A percentile compares a stretch with the other conserved stretches of the same genome.
phyloP scores from a whole-genome alignment of 2,329 filamentous ascomycete species.

The Apiospora rasikravindrae region DNA sequence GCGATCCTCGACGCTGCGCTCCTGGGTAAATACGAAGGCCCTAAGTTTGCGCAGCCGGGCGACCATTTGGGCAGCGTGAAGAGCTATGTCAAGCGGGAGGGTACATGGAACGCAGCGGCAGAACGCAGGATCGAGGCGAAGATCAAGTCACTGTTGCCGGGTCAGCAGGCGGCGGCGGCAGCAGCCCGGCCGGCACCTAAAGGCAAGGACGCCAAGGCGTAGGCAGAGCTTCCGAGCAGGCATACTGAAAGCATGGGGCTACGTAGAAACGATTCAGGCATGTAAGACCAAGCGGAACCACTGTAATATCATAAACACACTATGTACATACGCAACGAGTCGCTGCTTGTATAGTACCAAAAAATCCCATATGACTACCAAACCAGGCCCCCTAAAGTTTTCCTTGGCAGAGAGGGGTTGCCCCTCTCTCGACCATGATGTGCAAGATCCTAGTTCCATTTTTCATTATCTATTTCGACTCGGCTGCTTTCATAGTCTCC shows the following conservation, averaged over 20 bases:
- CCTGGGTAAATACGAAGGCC: slow-evolving; percentile 43
- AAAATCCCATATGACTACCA: neutral
- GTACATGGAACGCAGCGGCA: slow-evolving; percentile 35
- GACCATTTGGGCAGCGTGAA: slow-evolving; percentile 37
- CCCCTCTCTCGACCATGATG: neutral
- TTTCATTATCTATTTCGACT: slow-evolving; percentile 35
- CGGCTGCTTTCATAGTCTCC: slow-evolving; percentile 45
- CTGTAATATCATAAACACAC: slow-evolving; percentile 10
- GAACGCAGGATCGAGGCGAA: slow-evolving; percentile 34
- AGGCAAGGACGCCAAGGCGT: slow-evolving; percentile 1
- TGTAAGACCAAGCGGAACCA: slow-evolving; percentile 11
- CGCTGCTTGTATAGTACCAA: slow-evolving; percentile 12
- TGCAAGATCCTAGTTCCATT: neutral
- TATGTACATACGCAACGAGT: slow-evolving; percentile 10
- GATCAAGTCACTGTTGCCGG: slow-evolving; percentile 19
- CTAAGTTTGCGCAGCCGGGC: slow-evolving; percentile 34
- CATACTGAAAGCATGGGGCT: neutral
- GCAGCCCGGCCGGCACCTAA: neutral
- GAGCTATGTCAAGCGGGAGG: slow-evolving; percentile 44
- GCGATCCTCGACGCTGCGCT: slow-evolving; percentile 44
- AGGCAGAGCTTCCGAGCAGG: neutral
- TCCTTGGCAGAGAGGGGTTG: neutral
- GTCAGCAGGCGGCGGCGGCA: neutral
- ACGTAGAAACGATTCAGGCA: neutral
- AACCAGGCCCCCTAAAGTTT: neutral